Evolutionary conservation across 805 yeast species (phyloP).

Genomic region (Blastobotrys robertii): DNA sequence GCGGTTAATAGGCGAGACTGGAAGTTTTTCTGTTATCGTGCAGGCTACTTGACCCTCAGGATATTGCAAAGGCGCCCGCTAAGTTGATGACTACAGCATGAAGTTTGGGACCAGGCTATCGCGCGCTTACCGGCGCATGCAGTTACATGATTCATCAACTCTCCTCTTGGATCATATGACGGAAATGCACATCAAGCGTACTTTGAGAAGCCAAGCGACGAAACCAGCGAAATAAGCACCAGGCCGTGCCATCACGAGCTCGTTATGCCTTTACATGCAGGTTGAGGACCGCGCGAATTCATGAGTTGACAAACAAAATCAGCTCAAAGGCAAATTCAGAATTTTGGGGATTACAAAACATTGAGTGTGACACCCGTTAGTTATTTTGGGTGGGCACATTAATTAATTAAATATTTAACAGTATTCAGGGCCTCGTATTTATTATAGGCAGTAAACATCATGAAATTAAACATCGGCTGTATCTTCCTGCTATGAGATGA

Average conservation of each 20-base stretch:
- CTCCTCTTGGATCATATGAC: slow-evolving; percentile 68
- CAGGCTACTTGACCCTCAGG: not conserved
- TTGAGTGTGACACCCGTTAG: not conserved
- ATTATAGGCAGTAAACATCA: no score
- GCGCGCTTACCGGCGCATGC: slow-evolving; percentile 76
- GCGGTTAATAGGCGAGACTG: slow-evolving; percentile 24
- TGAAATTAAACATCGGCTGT: no score
- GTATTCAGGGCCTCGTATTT: no score
- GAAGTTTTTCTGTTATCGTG: not conserved
- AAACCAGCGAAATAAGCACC: slow-evolving; percentile 30
- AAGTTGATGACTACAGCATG: slow-evolving; percentile 7
- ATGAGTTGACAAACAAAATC: no score
- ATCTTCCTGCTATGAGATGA: no score
- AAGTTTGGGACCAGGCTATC: slow-evolving; percentile 53
- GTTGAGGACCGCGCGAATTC: slow-evolving; percentile 14
- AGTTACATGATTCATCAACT: slow-evolving; percentile 66
- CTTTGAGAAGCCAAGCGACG: slow-evolving; percentile 49
- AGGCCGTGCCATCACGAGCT: slow-evolving; percentile 44
- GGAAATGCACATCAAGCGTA: slow-evolving; percentile 81
- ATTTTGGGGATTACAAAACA: not conserved
- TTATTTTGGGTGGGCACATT: no score
- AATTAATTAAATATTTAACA: no score
- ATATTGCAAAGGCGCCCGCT: slow-evolving; percentile 8
- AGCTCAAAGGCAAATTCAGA: no score
- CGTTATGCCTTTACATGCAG: slow-evolving; percentile 28